A percentile compares a stretch with the other conserved stretches of the same genome.
phyloP scores from a whole-genome alignment of 2,329 filamentous ascomycete genomes.

The Falciphora oryzae region DNA sequence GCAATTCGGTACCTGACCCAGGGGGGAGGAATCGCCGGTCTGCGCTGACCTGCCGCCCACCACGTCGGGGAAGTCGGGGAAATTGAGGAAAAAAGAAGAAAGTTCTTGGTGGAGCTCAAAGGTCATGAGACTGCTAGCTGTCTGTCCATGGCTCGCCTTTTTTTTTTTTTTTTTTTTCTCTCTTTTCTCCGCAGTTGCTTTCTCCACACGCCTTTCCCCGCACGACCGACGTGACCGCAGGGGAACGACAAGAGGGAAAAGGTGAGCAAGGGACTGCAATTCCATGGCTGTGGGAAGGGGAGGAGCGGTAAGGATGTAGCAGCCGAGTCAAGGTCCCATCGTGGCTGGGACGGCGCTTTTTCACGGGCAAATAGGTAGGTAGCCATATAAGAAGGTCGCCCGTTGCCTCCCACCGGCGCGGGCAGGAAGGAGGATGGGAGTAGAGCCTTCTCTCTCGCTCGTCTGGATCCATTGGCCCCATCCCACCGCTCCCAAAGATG shows the following conservation, averaged over 20 bases:
- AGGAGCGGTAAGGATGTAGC: too few relatives aligned
- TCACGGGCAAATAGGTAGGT: too few relatives aligned
- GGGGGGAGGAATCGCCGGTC: neutral
- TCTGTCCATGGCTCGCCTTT: neutral
- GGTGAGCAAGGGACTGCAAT: neutral
- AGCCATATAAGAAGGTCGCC: too few relatives aligned
- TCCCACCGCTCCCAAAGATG: conserved; percentile 1
- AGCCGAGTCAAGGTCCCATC: neutral
- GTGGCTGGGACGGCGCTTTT: too few relatives aligned
- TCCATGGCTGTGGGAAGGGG: neutral
- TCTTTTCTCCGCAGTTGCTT: neutral
- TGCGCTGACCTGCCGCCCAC: too few relatives aligned
- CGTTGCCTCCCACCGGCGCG: too few relatives aligned
- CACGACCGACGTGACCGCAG: neutral
- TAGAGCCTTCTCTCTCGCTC: too few relatives aligned
- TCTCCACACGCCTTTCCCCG: neutral
- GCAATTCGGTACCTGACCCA: neutral
- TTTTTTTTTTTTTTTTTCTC: too few relatives aligned
- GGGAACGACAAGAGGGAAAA: neutral
- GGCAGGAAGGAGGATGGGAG: too few relatives aligned
- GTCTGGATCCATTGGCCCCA: too few relatives aligned
- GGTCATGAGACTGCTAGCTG: neutral
- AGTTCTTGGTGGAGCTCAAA: neutral
- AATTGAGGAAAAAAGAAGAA: neutral
- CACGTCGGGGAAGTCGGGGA: neutral